Conservation (phyloP, 2,329 filamentous ascomycete species). For the Ophiocordyceps camponoti-rufipedis region DNA sequence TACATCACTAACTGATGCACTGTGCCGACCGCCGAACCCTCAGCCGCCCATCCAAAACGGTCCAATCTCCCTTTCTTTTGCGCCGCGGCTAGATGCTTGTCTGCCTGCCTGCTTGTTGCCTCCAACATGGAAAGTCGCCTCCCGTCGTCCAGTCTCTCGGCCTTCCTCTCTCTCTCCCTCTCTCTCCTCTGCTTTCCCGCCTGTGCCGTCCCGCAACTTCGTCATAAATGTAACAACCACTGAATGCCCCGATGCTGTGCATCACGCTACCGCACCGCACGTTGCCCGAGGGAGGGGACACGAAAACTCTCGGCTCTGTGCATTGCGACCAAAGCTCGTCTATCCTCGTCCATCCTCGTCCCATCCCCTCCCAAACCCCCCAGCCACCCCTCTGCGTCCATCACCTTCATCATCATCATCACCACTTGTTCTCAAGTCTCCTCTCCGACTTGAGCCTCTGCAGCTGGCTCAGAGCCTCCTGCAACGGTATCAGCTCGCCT, state of each 20-base stretch:
- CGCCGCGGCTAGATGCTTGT: too few species aligned
- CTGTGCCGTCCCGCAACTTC: background rate
- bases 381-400: background rate
- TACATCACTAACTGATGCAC: background rate
- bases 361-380: background rate
- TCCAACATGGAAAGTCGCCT: too few species aligned
- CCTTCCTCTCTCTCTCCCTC: too few species aligned
- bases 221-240: conserved; percentile 25
- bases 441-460: conserved; percentile 30
- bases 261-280: background rate
- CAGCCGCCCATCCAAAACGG: too few species aligned
- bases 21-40: too few species aligned
- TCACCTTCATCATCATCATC: conserved; percentile 9
- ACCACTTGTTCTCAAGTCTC: conserved; percentile 17
- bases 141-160: too few species aligned
- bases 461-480: conserved; percentile 38
- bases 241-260: background rate
- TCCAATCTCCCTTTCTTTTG: too few species aligned
- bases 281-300: background rate
- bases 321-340: background rate
- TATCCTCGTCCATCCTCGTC: too few species aligned
- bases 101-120: too few species aligned
- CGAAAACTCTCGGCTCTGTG: background rate
- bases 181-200: background rate
- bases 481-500: conserved; percentile 37